These are phyloP conservation scores for Rosa chinensis DNA, from an alignment of 306 rosid species.

Conservation along the genomic window DNA sequence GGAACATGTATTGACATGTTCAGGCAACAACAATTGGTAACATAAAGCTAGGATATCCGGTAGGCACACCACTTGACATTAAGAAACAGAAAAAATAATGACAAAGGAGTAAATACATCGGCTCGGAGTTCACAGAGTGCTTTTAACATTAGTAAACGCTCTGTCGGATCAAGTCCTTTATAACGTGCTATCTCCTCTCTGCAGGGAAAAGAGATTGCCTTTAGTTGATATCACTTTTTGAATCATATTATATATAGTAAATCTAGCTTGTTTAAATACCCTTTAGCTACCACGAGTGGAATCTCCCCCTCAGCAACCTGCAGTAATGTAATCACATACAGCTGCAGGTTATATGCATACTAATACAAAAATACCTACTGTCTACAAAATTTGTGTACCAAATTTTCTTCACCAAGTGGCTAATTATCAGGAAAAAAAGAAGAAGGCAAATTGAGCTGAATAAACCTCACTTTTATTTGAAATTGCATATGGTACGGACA, in stretches of 20 bases:
- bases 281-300: constrained; percentile 71
- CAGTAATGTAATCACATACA: constrained; percentile 18
- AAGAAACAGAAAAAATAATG: background rate
- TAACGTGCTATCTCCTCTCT: constrained; percentile 76
- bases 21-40: background rate
- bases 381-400: background rate
- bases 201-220: constrained; percentile 23
- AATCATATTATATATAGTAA: constrained; percentile 1
- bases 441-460: background rate
- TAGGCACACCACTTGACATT: background rate
- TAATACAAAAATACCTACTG: background rate
- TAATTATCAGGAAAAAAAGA: background rate
- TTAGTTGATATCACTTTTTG: constrained; percentile 6
- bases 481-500: background rate
- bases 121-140: constrained; percentile 94
- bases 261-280: constrained; percentile 42
- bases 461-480: background rate
- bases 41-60: background rate
- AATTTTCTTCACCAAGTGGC: background rate
- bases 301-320: constrained; percentile 91
- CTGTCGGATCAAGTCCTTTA: constrained; percentile 64
- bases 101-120: constrained; percentile 44
- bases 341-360: constrained; percentile 8
- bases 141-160: constrained; percentile 67
- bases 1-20: background rate